These are phyloP conservation scores for Apophysomyces sp. DNA, from an alignment of 371 early-diverging fungal genomes.

Conservation along the genomic window DNA sequence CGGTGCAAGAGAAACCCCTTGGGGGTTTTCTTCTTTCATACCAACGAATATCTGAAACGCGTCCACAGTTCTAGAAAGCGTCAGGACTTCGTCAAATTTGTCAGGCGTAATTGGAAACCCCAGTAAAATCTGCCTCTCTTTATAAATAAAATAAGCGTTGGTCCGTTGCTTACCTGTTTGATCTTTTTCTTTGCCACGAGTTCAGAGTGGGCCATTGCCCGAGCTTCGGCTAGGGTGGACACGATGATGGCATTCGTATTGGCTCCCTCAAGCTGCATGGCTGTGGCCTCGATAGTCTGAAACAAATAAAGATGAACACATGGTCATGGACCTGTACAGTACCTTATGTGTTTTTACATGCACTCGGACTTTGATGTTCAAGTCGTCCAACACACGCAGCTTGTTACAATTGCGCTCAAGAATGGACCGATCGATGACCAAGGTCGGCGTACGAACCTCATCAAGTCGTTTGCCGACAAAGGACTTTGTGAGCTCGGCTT, in stretches of 20 bases:
- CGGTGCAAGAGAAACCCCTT: not conserved
- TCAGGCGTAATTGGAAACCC: slow-evolving; percentile 45
- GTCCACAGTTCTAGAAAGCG: slow-evolving; percentile 22
- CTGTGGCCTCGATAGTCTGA: slow-evolving; percentile 40
- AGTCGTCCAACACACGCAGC: slow-evolving; percentile 18
- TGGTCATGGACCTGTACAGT: not conserved
- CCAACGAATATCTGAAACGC: slow-evolving; percentile 40
- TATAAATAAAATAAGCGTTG: too few species aligned
- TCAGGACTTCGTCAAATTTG: slow-evolving; percentile 30
- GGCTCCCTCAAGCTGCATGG: slow-evolving; percentile 32
- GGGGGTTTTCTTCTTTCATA: slow-evolving; percentile 1
- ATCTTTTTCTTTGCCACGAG: slow-evolving; percentile 22
- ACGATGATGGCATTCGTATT: slow-evolving; percentile 42
- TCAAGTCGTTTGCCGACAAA: not conserved
- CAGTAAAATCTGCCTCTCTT: slow-evolving; percentile 20
- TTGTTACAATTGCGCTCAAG: slow-evolving; percentile 30
- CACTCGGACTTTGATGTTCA: slow-evolving; percentile 30
- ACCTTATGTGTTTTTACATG: slow-evolving; percentile 55
- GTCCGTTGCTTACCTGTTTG: slow-evolving; percentile 27
- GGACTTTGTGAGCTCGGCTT: not conserved
- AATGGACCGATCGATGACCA: slow-evolving; percentile 34
- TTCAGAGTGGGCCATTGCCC: slow-evolving; percentile 27
- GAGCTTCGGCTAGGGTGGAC: slow-evolving; percentile 45
- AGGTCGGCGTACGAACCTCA: slow-evolving; percentile 37
- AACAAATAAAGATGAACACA: not conserved